A percentile compares a stretch with the other conserved stretches of the same genome.
Evolutionary conservation across 768 basidiomycete genomes (phyloP).

Genomic region (Mycena amicta): DNA sequence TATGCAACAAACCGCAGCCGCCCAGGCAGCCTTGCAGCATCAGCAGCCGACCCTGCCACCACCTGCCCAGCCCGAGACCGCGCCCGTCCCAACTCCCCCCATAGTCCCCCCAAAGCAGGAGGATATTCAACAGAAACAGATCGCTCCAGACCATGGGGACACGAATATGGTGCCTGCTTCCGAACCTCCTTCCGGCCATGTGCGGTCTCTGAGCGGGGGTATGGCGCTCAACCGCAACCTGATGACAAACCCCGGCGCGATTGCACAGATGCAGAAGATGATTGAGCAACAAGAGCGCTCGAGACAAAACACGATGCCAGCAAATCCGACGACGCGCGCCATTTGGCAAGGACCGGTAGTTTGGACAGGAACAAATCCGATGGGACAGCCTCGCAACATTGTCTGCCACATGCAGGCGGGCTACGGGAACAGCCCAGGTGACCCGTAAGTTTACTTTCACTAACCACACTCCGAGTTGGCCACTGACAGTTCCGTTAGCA

Average conservation of each 20-base stretch:
- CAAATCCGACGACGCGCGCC: conserved; percentile 19
- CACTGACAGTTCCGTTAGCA: conserved; percentile 49
- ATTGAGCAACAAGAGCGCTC: conserved; percentile 45
- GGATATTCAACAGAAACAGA: neutral
- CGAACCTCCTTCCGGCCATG: conserved; percentile 5
- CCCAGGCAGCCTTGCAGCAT: neutral
- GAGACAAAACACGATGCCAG: conserved; percentile 24
- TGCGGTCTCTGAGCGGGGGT: conserved; percentile 12
- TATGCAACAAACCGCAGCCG: neutral
- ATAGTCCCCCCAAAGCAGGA: neutral
- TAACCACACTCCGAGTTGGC: too few species aligned
- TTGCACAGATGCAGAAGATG: conserved; percentile 50
- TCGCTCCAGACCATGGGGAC: too few species aligned
- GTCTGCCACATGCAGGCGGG: conserved; percentile 10
- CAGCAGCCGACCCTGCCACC: neutral
- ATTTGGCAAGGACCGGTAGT: conserved; percentile 19
- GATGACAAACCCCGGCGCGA: conserved; percentile 15
- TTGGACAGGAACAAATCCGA: conserved; percentile 11
- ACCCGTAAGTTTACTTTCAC: conserved; percentile 36
- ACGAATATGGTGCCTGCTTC: too few species aligned
- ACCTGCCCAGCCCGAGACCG: neutral
- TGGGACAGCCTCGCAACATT: conserved; percentile 5
- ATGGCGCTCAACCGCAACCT: conserved; percentile 6
- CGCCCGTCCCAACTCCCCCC: neutral
- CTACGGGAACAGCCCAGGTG: conserved; percentile 1